Evolutionary conservation across 139 green algal species (phyloP), one percentile per base, ranked within the genome.

Genomic region (Micractinium conductrix): DNA sequence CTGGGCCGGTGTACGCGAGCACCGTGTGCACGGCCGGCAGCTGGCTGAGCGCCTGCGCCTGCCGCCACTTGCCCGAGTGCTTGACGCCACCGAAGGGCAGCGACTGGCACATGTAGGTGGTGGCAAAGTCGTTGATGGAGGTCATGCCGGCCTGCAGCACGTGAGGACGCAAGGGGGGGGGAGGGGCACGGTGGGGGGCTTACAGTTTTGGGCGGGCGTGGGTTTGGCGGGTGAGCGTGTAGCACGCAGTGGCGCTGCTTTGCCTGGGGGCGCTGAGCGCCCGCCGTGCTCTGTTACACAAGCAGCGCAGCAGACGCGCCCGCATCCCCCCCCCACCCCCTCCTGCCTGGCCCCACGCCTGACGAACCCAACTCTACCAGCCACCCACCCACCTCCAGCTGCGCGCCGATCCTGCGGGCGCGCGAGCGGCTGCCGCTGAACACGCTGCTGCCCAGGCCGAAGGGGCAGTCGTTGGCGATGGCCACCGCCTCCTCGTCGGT

Each of bases 31-130:
- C n/a, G n/a, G n/a, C n/a, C n/a, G n/a, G n/a, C n/a, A n/a, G n/a
- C n/a, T n/a, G n/a, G n/a, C n/a, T n/a, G n/a, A n/a, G n/a, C n/a
- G n/a, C n/a, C n/a, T n/a, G n/a, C n/a, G n/a, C n/a, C n/a, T n/a
- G n/a, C n/a, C n/a, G n/a, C n/a, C n/a, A n/a, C n/a, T n/a, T n/a
- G n/a, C n/a, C 97, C 53, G 87, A 95, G 55, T 97, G 90, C 91
- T 99, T 99, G 40, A 99, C 96, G 38, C 97, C 97, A 38, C 97
- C 97, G 93, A 99, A 99, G 2, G 97, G 97, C 90, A 99, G 93
- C 3, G 92, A 96, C 92, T 99, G 97, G 90, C 93, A 97, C 96
- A 99, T 98, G 90, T 99, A 99, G 55, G 96, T 99, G 30, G 93
- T 93, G 53, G 90, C 93, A 84, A 99, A 99, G 90, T 99, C 97